Evolutionary conservation across 495 filamentous ascomycete species (phyloP).

Genomic region (Talaromyces proteolyticus): DNA sequence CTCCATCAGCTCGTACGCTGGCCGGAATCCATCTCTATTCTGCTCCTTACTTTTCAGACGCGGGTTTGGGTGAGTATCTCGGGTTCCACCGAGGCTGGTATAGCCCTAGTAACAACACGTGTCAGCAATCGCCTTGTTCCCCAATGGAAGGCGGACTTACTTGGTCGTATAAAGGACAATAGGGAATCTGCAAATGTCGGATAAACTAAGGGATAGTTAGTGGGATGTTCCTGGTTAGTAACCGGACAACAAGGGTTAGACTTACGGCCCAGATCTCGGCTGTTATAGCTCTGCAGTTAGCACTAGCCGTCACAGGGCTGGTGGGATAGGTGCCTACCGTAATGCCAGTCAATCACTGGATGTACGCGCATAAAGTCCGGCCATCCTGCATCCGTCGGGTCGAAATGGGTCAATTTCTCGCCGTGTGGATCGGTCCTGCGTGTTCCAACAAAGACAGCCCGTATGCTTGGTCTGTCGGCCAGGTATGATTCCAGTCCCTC

Average conservation of each 20-base stretch:
- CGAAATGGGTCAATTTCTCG: slow-evolving; percentile 67
- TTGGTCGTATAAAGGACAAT: slow-evolving; percentile 79
- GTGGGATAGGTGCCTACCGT: too few relatives aligned
- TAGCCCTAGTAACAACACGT: slow-evolving; percentile 53
- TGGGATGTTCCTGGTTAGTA: too few relatives aligned
- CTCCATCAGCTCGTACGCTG: slow-evolving; percentile 80
- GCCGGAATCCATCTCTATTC: slow-evolving; percentile 50
- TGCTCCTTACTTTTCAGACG: slow-evolving; percentile 45
- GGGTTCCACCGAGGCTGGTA: slow-evolving; percentile 82
- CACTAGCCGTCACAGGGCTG: not conserved
- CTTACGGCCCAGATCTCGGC: slow-evolving; percentile 84
- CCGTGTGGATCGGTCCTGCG: slow-evolving; percentile 90
- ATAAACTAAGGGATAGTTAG: slow-evolving; percentile 56
- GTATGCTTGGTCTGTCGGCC: slow-evolving; percentile 48
- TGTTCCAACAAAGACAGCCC: slow-evolving; percentile 90
- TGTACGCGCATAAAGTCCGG: slow-evolving; percentile 89
- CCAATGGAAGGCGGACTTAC: not conserved
- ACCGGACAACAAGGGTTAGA: too few relatives aligned
- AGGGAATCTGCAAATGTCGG: slow-evolving; percentile 67
- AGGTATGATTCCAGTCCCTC: slow-evolving; percentile 65
- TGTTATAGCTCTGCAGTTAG: slow-evolving; percentile 64
- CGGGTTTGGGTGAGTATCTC: slow-evolving; percentile 88
- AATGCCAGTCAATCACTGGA: slow-evolving; percentile 96
- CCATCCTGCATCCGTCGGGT: slow-evolving; percentile 85
- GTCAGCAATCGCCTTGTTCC: not conserved